These are phyloP conservation scores for Starmerella etchellsii DNA, from an alignment of 805 yeast species.

Conservation along the genomic window DNA sequence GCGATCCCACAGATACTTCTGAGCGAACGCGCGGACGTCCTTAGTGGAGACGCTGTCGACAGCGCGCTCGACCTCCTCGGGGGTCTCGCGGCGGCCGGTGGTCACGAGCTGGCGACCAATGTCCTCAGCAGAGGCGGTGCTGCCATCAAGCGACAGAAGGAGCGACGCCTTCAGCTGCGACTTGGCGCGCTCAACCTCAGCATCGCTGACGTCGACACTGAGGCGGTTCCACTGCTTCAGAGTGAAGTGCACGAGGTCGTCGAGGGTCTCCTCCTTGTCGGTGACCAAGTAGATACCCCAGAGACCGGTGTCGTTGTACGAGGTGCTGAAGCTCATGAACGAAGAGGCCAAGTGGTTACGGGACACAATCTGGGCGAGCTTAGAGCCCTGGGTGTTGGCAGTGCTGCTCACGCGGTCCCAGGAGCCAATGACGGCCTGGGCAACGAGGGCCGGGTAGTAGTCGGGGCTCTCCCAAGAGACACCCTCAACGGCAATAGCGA, in stretches of 20 bases:
- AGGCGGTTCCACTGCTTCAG: slow-evolving; percentile 81
- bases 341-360: slow-evolving; percentile 70
- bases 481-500: slow-evolving; percentile 94
- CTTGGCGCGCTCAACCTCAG: slow-evolving; percentile 87
- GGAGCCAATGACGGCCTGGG: slow-evolving; percentile 92
- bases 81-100: slow-evolving; percentile 66
- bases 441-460: slow-evolving; percentile 86
- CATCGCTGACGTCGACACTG: slow-evolving; percentile 64
- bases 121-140: slow-evolving; percentile 94
- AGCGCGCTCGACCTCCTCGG: slow-evolving; percentile 59
- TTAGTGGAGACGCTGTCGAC: slow-evolving; percentile 66
- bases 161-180: slow-evolving; percentile 89
- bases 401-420: slow-evolving; percentile 92
- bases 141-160: slow-evolving; percentile 78
- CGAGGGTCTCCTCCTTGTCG: slow-evolving; percentile 57
- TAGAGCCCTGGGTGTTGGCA: slow-evolving; percentile 75
- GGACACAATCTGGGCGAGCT: slow-evolving; percentile 55
- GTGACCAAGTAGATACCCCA: slow-evolving; percentile 94
- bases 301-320: slow-evolving; percentile 92
- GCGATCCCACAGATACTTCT: slow-evolving; percentile 58
- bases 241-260: slow-evolving; percentile 58
- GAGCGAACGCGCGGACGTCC: slow-evolving; percentile 82
- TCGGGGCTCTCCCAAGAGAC: slow-evolving; percentile 95
- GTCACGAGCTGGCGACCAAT: slow-evolving; percentile 95
- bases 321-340: slow-evolving; percentile 91